phyloP scores from a whole-genome alignment of 352 stramenopile species.

The Pythium monospermum region DNA sequence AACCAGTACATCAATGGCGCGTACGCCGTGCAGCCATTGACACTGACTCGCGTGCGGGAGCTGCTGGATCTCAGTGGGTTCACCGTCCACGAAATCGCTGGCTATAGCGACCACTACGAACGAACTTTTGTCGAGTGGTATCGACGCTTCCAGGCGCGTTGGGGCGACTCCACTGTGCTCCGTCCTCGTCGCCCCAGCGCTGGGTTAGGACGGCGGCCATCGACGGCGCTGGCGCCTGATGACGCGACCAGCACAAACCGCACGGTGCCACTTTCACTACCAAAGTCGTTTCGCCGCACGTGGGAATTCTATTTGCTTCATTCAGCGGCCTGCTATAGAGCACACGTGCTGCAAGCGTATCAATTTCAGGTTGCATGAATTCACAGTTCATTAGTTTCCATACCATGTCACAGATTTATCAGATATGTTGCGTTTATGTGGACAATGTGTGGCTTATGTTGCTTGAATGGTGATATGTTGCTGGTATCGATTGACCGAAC shows the following conservation, averaged over 20 bases:
- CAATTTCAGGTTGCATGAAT: conserved; percentile 50
- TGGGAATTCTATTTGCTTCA: conserved; percentile 89
- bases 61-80: conserved; percentile 51
- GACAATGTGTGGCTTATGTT: not conserved
- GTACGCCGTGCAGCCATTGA: conserved; percentile 57
- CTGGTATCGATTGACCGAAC: not conserved
- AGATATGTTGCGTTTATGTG: conserved; percentile 2
- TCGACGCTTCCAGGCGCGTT: conserved; percentile 63
- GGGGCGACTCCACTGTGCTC: conserved; percentile 11
- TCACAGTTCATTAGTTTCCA: not conserved
- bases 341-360: conserved; percentile 63
- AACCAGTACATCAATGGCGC: conserved; percentile 82
- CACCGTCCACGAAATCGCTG: conserved; percentile 51
- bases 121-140: conserved; percentile 84
- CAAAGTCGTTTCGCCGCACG: conserved; percentile 76
- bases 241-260: not conserved
- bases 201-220: conserved; percentile 4
- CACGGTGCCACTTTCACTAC: conserved; percentile 27
- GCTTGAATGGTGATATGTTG: conserved; percentile 5
- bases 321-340: conserved; percentile 78
- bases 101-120: conserved; percentile 79
- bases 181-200: conserved; percentile 9
- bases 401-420: conserved; percentile 14
- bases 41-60: conserved; percentile 39
- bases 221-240: not conserved